These are phyloP conservation scores for Deinandra increscens DNA, from an alignment of 129 eudicot genomes.

Conservation along the genomic window DNA sequence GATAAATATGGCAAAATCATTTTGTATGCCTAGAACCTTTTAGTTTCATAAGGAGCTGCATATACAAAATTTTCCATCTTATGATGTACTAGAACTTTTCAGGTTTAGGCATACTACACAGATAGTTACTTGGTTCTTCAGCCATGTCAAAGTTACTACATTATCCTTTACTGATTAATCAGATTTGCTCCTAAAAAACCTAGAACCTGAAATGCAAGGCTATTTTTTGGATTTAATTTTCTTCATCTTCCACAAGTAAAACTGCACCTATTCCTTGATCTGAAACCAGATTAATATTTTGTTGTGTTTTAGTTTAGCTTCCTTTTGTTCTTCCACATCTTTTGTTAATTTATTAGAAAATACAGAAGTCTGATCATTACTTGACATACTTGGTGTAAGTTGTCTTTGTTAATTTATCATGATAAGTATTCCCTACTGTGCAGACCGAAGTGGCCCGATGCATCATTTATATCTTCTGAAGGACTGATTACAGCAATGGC, in stretches of 20 bases:
- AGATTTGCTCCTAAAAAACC: background rate
- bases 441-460: constrained; percentile 99
- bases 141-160: background rate
- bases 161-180: background rate
- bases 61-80: background rate
- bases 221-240: background rate
- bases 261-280: background rate
- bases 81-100: background rate
- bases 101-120: background rate
- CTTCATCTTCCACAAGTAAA: background rate
- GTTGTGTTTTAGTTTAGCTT: background rate
- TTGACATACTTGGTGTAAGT: constrained; percentile 1
- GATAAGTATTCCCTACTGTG: constrained; percentile 16
- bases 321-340: background rate
- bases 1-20: background rate
- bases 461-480: constrained; percentile 82
- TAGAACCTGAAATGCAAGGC: background rate
- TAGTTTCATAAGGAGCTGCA: background rate
- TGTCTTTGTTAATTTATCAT: background rate
- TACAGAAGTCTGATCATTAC: background rate
- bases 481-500: constrained; percentile 93
- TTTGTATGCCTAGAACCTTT: background rate
- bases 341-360: background rate
- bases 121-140: background rate
- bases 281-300: background rate